These are phyloP conservation scores for Diplocarpon rosae DNA, from an alignment of 2,329 filamentous ascomycete species.

Conservation along the genomic window DNA sequence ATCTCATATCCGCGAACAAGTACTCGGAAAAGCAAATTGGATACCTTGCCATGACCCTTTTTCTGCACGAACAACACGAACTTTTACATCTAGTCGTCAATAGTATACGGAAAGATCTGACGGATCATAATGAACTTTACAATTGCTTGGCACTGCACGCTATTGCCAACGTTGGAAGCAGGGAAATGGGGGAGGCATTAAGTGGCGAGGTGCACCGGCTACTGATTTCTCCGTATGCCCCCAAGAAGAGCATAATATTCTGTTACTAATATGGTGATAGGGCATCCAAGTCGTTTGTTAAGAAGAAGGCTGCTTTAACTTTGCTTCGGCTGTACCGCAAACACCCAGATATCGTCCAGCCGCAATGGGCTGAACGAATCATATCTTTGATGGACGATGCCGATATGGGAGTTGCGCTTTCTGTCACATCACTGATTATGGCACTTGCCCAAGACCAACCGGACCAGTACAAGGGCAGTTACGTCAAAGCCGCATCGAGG, in stretches of 20 bases:
- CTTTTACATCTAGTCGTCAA: constrained; percentile 93
- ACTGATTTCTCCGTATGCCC: constrained; percentile 79
- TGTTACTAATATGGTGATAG: constrained; percentile 28
- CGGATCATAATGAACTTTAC: constrained; percentile 93
- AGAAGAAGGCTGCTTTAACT: constrained; percentile 96
- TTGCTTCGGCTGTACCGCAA: constrained; percentile 90
- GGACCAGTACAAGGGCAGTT: constrained; percentile 90
- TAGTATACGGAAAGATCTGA: constrained; percentile 90
- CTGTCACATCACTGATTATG: constrained; percentile 92
- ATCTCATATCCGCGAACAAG: constrained; percentile 90
- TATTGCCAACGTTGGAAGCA: constrained; percentile 92
- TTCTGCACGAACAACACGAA: constrained; percentile 95
- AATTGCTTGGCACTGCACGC: constrained; percentile 95
- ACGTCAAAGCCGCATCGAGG: constrained; percentile 82
- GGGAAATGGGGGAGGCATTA: constrained; percentile 93
- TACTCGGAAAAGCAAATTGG: constrained; percentile 99
- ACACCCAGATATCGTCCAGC: constrained; percentile 83
- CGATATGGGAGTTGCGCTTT: constrained; percentile 88
- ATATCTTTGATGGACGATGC: constrained; percentile 97
- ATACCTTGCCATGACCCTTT: constrained; percentile 92
- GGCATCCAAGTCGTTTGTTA: constrained; percentile 91
- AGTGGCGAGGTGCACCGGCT: constrained; percentile 86
- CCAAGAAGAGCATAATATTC: background rate
- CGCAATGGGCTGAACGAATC: constrained; percentile 95
- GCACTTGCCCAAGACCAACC: constrained; percentile 84